Conservation (phyloP, 345 rosid species). For the Citrus australasica region DNA sequence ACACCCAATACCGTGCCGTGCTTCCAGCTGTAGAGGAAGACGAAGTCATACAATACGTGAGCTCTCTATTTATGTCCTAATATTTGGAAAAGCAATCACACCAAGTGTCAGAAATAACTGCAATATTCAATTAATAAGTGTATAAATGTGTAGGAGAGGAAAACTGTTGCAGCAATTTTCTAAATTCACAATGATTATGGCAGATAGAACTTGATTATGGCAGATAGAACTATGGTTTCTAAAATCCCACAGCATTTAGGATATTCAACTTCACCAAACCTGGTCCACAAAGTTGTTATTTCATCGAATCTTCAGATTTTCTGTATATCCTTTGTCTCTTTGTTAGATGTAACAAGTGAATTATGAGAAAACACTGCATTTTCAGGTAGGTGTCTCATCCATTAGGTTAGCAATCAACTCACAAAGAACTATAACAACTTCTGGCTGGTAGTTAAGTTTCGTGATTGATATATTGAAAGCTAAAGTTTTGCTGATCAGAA, state of each 20-base stretch:
- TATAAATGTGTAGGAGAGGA: neutral
- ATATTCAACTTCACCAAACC: neutral
- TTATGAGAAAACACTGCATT: neutral
- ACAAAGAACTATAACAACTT: neutral
- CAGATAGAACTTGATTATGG: neutral
- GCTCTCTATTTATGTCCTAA: neutral
- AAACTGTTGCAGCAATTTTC: neutral
- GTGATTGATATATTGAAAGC: neutral
- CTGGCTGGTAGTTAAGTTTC: too few relatives aligned
- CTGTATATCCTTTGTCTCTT: neutral
- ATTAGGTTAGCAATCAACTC: slow-evolving; percentile 14
- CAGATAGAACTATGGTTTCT: neutral
- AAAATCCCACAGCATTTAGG: neutral
- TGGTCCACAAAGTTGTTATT: neutral
- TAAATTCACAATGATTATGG: too few relatives aligned
- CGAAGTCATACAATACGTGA: neutral
- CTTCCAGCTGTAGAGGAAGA: neutral
- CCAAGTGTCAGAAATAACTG: neutral
- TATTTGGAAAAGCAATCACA: neutral
- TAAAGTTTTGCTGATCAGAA: neutral
- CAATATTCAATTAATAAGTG: neutral
- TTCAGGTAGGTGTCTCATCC: neutral
- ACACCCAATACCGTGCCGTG: neutral
- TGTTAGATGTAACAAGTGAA: neutral
- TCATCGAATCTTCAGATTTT: neutral